Evolutionary conservation across 495 filamentous ascomycete genomes (phyloP).

Genomic region (Bathelium albidoporum): DNA sequence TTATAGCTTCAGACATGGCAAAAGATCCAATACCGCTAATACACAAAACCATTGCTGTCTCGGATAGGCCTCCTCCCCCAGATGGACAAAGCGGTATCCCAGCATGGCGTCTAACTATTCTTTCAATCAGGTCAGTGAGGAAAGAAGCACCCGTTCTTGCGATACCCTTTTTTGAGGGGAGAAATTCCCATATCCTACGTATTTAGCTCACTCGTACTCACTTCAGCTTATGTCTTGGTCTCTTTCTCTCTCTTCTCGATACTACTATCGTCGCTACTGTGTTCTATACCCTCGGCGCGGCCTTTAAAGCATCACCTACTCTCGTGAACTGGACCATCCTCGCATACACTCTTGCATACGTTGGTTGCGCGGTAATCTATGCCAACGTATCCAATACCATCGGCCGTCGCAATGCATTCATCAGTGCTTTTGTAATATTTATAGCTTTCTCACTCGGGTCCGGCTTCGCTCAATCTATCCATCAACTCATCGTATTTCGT

Average conservation of each 20-base stretch:
- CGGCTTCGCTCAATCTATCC: constrained; percentile 5
- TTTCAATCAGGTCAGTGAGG: background rate
- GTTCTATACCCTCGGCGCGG: background rate
- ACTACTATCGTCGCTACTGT: background rate
- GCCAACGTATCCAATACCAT: constrained; percentile 1
- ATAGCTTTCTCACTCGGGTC: constrained; percentile 7
- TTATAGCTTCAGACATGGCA: background rate
- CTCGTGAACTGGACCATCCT: background rate
- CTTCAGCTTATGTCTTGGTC: background rate
- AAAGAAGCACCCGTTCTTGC: background rate
- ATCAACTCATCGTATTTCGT: constrained; percentile 36
- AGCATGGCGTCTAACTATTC: background rate
- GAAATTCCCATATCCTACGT: background rate
- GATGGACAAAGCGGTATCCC: background rate
- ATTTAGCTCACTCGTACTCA: background rate
- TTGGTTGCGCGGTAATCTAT: constrained; percentile 5
- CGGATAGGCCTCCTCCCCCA: background rate
- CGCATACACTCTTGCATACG: background rate
- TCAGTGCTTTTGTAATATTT: constrained; percentile 8
- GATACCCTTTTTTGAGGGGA: background rate
- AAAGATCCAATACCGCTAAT: background rate
- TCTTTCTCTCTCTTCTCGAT: background rate
- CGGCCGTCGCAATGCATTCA: constrained; percentile 1
- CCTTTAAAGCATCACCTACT: background rate
- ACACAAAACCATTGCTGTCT: background rate